Percentiles rank a stretch among this genome's conserved stretches.
These are phyloP conservation scores for Dittrichia graveolens DNA, from an alignment of 129 eudicot genomes.

Conservation along the genomic window DNA sequence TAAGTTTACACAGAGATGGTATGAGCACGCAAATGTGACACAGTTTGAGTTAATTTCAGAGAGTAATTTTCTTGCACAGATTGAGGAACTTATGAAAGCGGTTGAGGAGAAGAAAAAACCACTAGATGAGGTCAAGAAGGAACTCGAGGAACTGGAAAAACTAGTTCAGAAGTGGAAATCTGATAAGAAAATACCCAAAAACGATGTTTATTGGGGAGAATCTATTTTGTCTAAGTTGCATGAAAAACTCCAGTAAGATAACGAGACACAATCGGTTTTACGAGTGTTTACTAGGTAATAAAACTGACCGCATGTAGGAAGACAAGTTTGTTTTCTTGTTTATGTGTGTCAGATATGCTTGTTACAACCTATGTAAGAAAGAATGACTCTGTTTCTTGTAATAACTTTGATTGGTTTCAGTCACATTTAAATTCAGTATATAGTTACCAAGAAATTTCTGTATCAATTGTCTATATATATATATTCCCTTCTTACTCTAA, in stretches of 20 bases:
- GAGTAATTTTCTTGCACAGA: slow-evolving; percentile 28
- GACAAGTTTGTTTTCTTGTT: neutral
- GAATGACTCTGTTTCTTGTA: slow-evolving; percentile 9
- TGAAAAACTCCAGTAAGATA: slow-evolving; percentile 12
- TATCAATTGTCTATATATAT: neutral
- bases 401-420: slow-evolving; percentile 5
- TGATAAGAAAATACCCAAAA: slow-evolving; percentile 4
- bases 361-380: neutral
- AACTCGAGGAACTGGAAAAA: neutral
- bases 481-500: neutral
- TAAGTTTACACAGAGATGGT: slow-evolving; percentile 66
- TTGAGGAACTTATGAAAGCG: slow-evolving; percentile 27
- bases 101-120: neutral
- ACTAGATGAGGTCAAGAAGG: slow-evolving; percentile 18
- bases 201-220: slow-evolving; percentile 37
- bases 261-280: neutral
- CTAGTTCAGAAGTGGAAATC: slow-evolving; percentile 14
- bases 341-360: neutral
- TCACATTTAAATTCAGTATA: too few relatives aligned
- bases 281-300: neutral
- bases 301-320: neutral
- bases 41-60: slow-evolving; percentile 19
- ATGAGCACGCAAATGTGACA: slow-evolving; percentile 40
- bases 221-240: slow-evolving; percentile 15
- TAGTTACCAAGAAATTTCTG: too few relatives aligned